Evolutionary conservation across 306 rosid genomes (phyloP).

Genomic region (Cicer judaicum): DNA sequence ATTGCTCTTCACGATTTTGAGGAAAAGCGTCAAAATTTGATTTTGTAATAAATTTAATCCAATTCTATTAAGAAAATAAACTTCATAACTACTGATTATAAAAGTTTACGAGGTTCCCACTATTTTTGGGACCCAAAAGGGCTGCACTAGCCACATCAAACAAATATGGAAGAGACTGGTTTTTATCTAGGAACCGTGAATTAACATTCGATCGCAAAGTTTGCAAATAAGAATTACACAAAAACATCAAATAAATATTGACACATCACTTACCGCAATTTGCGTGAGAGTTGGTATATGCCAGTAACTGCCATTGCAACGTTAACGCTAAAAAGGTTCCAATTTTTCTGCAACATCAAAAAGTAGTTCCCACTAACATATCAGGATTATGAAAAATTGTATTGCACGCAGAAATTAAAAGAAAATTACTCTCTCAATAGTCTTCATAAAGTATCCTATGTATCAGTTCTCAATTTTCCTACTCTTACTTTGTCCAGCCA

Average conservation of each 20-base stretch:
- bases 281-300: slow-evolving; percentile 83
- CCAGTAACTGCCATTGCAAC: slow-evolving; percentile 96
- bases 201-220: not conserved
- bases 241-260: not conserved
- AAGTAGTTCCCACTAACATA: slow-evolving; percentile 20
- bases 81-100: not conserved
- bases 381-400: slow-evolving; percentile 20
- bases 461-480: slow-evolving; percentile 9
- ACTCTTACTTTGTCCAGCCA: slow-evolving; percentile 6
- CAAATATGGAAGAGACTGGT: not conserved
- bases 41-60: not conserved
- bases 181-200: slow-evolving; percentile 2
- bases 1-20: not conserved
- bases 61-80: not conserved
- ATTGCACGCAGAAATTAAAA: slow-evolving; percentile 4
- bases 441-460: slow-evolving; percentile 21
- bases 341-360: slow-evolving; percentile 75
- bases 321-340: slow-evolving; percentile 91
- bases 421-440: not conserved
- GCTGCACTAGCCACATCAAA: not conserved
- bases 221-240: not conserved
- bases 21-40: not conserved
- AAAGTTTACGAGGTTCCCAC: not conserved
- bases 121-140: not conserved
- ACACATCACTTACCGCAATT: slow-evolving; percentile 63